Evolutionary conservation across 257 asterid species (phyloP), one percentile per base, ranked within the genome.

Genomic region (Cynanchum wilfordii): DNA sequence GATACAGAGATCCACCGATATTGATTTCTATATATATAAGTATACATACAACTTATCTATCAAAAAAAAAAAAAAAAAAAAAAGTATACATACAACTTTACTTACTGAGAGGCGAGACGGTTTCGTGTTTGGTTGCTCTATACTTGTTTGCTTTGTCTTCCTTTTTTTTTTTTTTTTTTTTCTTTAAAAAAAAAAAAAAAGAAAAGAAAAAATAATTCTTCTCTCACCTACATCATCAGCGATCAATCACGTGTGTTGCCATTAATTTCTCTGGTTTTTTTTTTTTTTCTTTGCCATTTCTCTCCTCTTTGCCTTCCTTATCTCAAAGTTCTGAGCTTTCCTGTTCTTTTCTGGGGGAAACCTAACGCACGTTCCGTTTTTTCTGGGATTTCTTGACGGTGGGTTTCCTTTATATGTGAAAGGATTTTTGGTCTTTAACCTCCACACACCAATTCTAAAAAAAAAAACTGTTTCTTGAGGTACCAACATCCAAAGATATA

Each of bases 311-410:
- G 44, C 29, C 36, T 56, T 24, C 16, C 40, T 79, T 70, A 47
- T 44, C 52, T 52, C 17, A 44, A 73, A 74, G 58, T 36, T 66
- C n/a, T 10, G 56, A 25, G 15, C 65, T 40, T 62, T 52, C 80
- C 80, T 52, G 80, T 52, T 70, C 69, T 65, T 63, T 71, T 77
- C 73, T 77, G 68, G 74, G 62, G 63, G 71, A 25, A 67, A 7
- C 66, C 82, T 75, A 68, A 77, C 82, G 59, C 66, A 45, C 68
- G 84, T 81, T 78, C 85, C 84, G 79, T 82, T 83, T 73, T 83
- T 79, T 71, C 56, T 73, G 86, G 63, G 81, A 44, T 82, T 77
- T 67, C 36, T 86, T 82, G 89, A 80, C 91, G 87, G 93, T 86
- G 93, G 85, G 75, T 45, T 68, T 71, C 77, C 82, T 82, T 73